Evolutionary conservation across 371 early-diverging fungal species (phyloP), one percentile per base, ranked within the genome.

Genomic region (Lichtheimia hyalospora): DNA sequence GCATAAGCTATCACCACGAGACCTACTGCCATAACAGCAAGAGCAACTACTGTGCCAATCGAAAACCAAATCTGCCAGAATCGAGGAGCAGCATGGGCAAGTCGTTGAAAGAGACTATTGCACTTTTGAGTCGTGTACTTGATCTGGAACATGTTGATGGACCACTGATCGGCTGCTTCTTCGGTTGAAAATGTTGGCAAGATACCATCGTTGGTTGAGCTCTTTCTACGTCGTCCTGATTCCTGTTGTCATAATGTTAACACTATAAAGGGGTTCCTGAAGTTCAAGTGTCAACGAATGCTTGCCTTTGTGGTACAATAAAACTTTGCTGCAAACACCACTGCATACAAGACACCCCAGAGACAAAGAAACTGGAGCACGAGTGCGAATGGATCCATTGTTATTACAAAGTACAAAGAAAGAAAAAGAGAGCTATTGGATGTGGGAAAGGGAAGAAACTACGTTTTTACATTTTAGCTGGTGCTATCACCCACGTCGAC

Each of bases 31-130:
- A 89, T 82, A 18, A 75, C 63, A 6, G 77, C 3, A 14, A 75
- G 42, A 16, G 82, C 88, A 2, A 82, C 77, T 1, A 73, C 34
- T 0, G 77, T 82, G 6, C 89, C 89, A 3, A 81, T 40, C 4
- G 70, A 70, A 64, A 87, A 89, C 88, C 88, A 87, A 5, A 79
- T 28, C 12, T 77, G 61, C 88, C 88, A 89, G 49, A 89, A 83
- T 0, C 56, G 57, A 12, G 87, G 84, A 3, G 79, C 61, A 4
- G 64, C 48, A 12, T 66, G 58, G 1, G 80, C 82, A 6, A 83
- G 24, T n/a, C 70, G 61, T 24, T 61, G 58, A 61, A 89, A 86
- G 40, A 77, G 60, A 14, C 58, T 55, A 54, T 86, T 89, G 49
- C 82, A 71, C 7, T 65, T 67, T 24, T 80, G 82, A 3, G 89